phyloP scores from a whole-genome alignment of 1,284 basidiomycete species.

The Sutorius eximius region DNA sequence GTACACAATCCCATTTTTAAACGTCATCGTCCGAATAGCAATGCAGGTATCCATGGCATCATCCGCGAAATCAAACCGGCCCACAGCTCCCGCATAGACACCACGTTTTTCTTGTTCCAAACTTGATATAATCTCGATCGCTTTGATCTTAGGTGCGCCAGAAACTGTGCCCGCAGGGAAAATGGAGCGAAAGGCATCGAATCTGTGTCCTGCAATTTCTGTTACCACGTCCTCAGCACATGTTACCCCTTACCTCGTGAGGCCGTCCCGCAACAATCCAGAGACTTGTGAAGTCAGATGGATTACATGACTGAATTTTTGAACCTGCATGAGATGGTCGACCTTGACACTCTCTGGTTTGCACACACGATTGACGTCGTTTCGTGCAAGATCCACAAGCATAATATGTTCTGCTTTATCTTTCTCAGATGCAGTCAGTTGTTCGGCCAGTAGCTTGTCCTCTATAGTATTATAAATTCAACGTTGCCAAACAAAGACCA shows the following conservation, averaged over 20 bases:
- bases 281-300: slow-evolving; percentile 97
- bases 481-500: slow-evolving; percentile 1
- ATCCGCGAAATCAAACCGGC: slow-evolving; percentile 93
- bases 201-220: slow-evolving; percentile 48
- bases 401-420: slow-evolving; percentile 99
- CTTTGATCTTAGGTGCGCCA: slow-evolving; percentile 98
- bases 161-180: slow-evolving; percentile 99
- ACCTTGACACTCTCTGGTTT: slow-evolving; percentile 94
- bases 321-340: slow-evolving; percentile 91
- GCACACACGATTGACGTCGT: slow-evolving; percentile 98
- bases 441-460: slow-evolving; percentile 78
- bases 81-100: slow-evolving; percentile 96
- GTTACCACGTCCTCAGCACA: background rate
- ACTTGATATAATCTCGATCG: slow-evolving; percentile 89
- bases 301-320: slow-evolving; percentile 98
- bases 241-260: slow-evolving; percentile 62
- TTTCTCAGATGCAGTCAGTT: slow-evolving; percentile 84
- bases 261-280: slow-evolving; percentile 79
- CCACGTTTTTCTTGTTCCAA: slow-evolving; percentile 91
- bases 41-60: slow-evolving; percentile 99
- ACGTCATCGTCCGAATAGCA: slow-evolving; percentile 97
- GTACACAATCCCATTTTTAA: slow-evolving; percentile 92
- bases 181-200: slow-evolving; percentile 98
- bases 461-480: slow-evolving; percentile 50
- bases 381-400: slow-evolving; percentile 98